These are phyloP conservation scores for Ophiocordyceps camponoti-leonardi DNA, from an alignment of 2,329 filamentous ascomycete genomes.

Conservation along the genomic window DNA sequence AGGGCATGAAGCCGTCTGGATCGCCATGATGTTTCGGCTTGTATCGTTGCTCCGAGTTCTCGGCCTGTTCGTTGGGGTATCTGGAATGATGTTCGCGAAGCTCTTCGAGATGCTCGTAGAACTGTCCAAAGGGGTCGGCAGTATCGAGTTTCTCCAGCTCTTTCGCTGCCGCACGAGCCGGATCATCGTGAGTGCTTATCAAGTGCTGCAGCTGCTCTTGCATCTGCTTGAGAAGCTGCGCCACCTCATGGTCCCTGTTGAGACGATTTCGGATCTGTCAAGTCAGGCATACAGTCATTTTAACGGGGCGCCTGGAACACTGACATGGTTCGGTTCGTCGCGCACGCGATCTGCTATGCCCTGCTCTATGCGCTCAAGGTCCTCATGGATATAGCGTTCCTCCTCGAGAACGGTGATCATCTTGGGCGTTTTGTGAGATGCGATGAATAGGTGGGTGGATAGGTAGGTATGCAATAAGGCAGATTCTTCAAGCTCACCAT, in stretches of 20 bases:
- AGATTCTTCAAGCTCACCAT: too few relatives aligned
- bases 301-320: slow-evolving; percentile 15
- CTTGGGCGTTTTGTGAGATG: neutral
- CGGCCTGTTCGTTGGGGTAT: slow-evolving; percentile 87
- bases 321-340: slow-evolving; percentile 76
- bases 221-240: slow-evolving; percentile 73
- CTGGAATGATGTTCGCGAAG: slow-evolving; percentile 78
- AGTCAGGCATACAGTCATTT: neutral
- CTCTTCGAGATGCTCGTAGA: slow-evolving; percentile 67
- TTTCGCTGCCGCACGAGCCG: slow-evolving; percentile 49
- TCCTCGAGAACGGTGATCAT: slow-evolving; percentile 76
- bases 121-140: slow-evolving; percentile 77
- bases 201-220: slow-evolving; percentile 70
- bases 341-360: slow-evolving; percentile 76
- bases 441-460: neutral
- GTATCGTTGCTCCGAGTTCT: slow-evolving; percentile 89
- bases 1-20: slow-evolving; percentile 43
- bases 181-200: slow-evolving; percentile 70
- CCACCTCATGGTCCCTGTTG: slow-evolving; percentile 80
- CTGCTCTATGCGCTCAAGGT: slow-evolving; percentile 89
- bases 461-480: neutral
- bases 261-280: slow-evolving; percentile 64
- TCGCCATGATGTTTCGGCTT: slow-evolving; percentile 48
- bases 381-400: slow-evolving; percentile 85
- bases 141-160: slow-evolving; percentile 74